Evolutionary conservation across 805 yeast species (phyloP).

Genomic region (Spathaspora girioi): DNA sequence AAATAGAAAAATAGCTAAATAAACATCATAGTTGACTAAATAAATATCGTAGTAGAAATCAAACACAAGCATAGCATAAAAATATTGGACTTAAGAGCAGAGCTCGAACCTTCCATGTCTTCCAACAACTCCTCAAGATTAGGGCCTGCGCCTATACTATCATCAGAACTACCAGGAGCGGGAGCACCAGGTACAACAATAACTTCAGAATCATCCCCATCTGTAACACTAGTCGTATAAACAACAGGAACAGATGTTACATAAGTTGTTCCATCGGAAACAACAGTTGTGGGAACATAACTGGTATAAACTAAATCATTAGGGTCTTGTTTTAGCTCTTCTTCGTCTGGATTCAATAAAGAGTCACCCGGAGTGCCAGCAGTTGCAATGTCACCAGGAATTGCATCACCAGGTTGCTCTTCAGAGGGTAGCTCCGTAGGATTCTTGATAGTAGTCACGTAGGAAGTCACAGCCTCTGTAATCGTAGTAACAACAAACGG

Average conservation of each 20-base stretch:
- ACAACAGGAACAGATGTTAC: background rate
- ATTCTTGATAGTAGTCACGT: too few species aligned
- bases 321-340: background rate
- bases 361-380: background rate
- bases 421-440: too few species aligned
- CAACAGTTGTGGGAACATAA: background rate
- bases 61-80: background rate
- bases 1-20: background rate
- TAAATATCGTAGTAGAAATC: background rate
- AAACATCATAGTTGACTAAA: background rate
- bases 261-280: background rate
- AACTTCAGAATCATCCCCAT: background rate
- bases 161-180: background rate
- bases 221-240: background rate
- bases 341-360: background rate
- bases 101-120: background rate
- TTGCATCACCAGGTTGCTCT: background rate
- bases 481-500: too few species aligned
- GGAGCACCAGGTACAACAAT: background rate
- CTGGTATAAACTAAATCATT: background rate
- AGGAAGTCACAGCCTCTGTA: too few species aligned
- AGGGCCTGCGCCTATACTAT: too few species aligned
- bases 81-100: background rate
- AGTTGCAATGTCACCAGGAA: background rate
- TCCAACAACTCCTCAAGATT: background rate